A percentile compares a stretch with the other conserved stretches of the same genome.
phyloP scores from a whole-genome alignment of 2,329 filamentous ascomycete genomes.

The Hymenoscyphus albidus region DNA sequence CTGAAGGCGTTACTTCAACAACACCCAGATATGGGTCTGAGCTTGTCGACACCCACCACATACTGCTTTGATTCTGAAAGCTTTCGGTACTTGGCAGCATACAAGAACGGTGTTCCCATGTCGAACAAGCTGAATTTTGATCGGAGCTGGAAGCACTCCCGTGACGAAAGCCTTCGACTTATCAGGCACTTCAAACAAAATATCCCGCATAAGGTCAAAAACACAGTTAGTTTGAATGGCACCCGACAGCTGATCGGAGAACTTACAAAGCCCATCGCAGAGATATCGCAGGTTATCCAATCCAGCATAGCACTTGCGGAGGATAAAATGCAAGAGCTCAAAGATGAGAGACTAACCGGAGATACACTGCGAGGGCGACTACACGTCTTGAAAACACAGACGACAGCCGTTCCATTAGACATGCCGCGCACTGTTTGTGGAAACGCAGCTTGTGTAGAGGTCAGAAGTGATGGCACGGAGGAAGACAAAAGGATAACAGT shows the following conservation, averaged over 20 bases:
- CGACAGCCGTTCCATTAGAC: constrained; percentile 26
- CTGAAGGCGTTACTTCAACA: constrained; percentile 34
- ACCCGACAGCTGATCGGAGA: constrained; percentile 37
- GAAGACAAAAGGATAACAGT: constrained; percentile 14
- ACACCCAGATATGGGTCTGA: constrained; percentile 33
- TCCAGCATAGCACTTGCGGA: constrained; percentile 34
- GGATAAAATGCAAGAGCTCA: constrained; percentile 32
- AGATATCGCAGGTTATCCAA: constrained; percentile 36
- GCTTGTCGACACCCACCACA: constrained; percentile 32
- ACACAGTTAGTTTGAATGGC: constrained; percentile 40
- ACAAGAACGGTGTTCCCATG: constrained; percentile 34
- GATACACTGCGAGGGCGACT: constrained; percentile 32
- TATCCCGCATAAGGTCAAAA: constrained; percentile 36
- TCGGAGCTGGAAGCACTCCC: constrained; percentile 39
- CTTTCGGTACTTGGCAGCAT: constrained; percentile 41
- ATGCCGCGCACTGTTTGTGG: constrained; percentile 36
- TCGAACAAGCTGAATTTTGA: constrained; percentile 34
- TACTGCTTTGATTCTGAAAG: constrained; percentile 45
- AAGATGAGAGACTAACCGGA: constrained; percentile 25
- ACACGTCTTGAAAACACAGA: constrained; percentile 27
- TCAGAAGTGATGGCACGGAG: constrained; percentile 7
- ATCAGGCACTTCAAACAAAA: constrained; percentile 32
- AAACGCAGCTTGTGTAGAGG: constrained; percentile 13
- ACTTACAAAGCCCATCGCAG: constrained; percentile 39
- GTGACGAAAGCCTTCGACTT: constrained; percentile 33